phyloP scores from a whole-genome alignment of 257 asterid genomes.

The Parsonsia alboflavescens region DNA sequence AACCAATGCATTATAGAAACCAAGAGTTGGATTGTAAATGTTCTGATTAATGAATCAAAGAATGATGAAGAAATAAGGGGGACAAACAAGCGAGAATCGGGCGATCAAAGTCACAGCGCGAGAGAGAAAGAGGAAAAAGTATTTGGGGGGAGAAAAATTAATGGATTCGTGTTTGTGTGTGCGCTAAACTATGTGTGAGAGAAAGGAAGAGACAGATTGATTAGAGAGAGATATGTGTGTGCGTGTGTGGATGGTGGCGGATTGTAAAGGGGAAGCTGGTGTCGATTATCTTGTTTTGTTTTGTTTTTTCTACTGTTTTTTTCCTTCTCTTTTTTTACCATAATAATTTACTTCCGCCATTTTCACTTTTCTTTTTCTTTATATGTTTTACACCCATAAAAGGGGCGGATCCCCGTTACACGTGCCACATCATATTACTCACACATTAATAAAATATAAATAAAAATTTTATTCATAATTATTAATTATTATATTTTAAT shows the following conservation, averaged over 20 bases:
- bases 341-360: not conserved
- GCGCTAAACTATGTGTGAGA: constrained; percentile 14
- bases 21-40: not conserved
- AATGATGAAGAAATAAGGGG: constrained; percentile 30
- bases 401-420: too few species aligned
- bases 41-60: constrained; percentile 19
- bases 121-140: constrained; percentile 13
- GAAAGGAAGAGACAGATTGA: not conserved
- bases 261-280: constrained; percentile 20
- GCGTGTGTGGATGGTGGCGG: constrained; percentile 23
- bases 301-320: constrained; percentile 4
- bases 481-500: too few species aligned
- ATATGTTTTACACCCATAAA: not conserved
- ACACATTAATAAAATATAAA: too few species aligned
- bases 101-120: constrained; percentile 28
- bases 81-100: constrained; percentile 50
- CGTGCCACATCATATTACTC: too few species aligned
- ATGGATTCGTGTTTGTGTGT: constrained; percentile 21
- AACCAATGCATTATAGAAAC: constrained; percentile 20
- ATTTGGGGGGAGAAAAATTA: constrained; percentile 18
- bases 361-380: not conserved
- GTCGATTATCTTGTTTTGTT: constrained; percentile 18
- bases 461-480: too few species aligned
- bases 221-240: not conserved
- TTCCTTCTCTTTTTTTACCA: not conserved